Evolutionary conservation across 495 filamentous ascomycete species (phyloP).

Genomic region (Margaritispora aquatica): DNA sequence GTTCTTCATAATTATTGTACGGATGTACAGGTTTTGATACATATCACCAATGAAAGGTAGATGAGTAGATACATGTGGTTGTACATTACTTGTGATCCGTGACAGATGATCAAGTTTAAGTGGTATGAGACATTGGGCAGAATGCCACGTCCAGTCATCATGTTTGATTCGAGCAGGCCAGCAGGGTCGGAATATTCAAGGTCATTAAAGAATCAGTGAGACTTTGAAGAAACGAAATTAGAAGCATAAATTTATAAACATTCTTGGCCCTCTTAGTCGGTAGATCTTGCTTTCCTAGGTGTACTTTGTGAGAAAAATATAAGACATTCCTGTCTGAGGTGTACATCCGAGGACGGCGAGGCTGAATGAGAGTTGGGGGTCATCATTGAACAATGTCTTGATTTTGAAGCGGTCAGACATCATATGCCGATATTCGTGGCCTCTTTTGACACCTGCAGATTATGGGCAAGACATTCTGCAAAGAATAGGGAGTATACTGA

Average conservation of each 20-base stretch:
- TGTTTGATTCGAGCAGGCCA: too few species aligned
- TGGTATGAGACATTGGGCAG: background rate
- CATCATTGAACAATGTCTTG: too few species aligned
- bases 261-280: too few species aligned
- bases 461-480: too few species aligned
- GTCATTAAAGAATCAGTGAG: too few species aligned
- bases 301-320: background rate
- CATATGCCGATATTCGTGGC: too few species aligned
- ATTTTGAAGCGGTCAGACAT: too few species aligned
- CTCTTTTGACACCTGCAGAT: too few species aligned
- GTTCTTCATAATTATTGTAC: conserved; percentile 10
- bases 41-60: conserved; percentile 6
- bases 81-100: background rate
- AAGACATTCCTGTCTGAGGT: background rate
- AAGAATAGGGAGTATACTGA: too few species aligned
- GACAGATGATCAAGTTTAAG: background rate
- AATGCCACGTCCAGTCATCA: background rate
- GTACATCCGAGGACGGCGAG: background rate
- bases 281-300: background rate
- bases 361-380: background rate
- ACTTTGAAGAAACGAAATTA: too few species aligned
- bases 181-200: too few species aligned
- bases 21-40: conserved; percentile 13
- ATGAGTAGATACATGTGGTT: background rate
- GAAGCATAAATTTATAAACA: too few species aligned